A percentile compares a stretch with the other conserved stretches of the same genome.
Evolutionary conservation across 2,329 filamentous ascomycete genomes (phyloP).

Genomic region (Alternaria ventricosa): DNA sequence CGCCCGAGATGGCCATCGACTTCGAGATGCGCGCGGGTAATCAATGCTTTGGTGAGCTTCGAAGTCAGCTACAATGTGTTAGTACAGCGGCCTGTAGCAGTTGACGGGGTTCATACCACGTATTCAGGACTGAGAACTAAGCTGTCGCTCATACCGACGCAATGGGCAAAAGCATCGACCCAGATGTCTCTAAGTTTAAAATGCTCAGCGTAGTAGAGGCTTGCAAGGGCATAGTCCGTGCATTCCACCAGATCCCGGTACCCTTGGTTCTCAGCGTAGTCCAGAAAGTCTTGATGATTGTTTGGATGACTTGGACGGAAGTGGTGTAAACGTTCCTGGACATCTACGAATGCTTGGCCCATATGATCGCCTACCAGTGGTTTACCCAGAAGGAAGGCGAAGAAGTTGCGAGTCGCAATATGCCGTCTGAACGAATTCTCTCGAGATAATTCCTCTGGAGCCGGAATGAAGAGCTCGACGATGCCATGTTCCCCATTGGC

Average conservation of each 20-base stretch:
- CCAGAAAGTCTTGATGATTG: slow-evolving; percentile 67
- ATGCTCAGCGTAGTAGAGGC: slow-evolving; percentile 71
- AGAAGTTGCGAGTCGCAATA: slow-evolving; percentile 74
- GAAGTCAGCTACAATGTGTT: slow-evolving; percentile 42
- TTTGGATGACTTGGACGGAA: slow-evolving; percentile 63
- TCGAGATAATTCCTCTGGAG: slow-evolving; percentile 62
- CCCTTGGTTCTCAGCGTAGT: slow-evolving; percentile 72
- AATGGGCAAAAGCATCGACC: slow-evolving; percentile 76
- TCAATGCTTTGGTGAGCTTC: slow-evolving; percentile 67
- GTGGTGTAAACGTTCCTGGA: slow-evolving; percentile 70
- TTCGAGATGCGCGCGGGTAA: slow-evolving; percentile 67
- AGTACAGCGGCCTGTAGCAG: neutral
- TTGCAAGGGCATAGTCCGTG: slow-evolving; percentile 71
- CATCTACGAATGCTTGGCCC: slow-evolving; percentile 66
- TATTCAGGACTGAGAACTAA: slow-evolving; percentile 66
- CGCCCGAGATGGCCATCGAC: slow-evolving; percentile 68
- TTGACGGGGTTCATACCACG: slow-evolving; percentile 55
- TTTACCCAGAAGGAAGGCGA: slow-evolving; percentile 71
- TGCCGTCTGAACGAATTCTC: slow-evolving; percentile 68
- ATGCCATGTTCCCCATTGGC: slow-evolving; percentile 39
- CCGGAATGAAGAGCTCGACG: slow-evolving; percentile 72
- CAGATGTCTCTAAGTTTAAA: slow-evolving; percentile 71
- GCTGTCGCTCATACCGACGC: slow-evolving; percentile 75
- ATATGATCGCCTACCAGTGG: slow-evolving; percentile 73
- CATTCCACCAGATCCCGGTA: slow-evolving; percentile 72